Conservation (phyloP, 495 filamentous ascomycete species). For the Penicillium longicatenatum region DNA sequence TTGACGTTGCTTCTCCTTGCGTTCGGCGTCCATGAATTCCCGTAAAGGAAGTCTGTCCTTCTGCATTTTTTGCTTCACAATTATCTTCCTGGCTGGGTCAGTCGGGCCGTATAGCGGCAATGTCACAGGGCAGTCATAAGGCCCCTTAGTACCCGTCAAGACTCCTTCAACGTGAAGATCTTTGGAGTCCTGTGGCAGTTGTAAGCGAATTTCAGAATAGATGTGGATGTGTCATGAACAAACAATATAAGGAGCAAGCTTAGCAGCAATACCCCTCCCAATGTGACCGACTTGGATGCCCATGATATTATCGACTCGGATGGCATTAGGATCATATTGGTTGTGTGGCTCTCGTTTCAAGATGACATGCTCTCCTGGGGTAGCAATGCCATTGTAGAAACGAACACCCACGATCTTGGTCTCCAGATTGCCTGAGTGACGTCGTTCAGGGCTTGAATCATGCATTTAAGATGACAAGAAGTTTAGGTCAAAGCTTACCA, state of each 20-base stretch:
- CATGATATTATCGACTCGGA: slow-evolving; percentile 79
- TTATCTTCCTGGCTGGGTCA: slow-evolving; percentile 48
- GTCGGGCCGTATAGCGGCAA: slow-evolving; percentile 68
- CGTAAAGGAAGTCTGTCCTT: slow-evolving; percentile 58
- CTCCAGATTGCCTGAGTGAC: slow-evolving; percentile 37
- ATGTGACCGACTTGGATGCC: slow-evolving; percentile 81
- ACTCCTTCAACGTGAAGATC: slow-evolving; percentile 65
- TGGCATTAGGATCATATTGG: slow-evolving; percentile 74
- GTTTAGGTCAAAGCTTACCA: slow-evolving; percentile 32
- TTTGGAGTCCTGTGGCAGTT: slow-evolving; percentile 48
- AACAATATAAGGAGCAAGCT: slow-evolving; percentile 75
- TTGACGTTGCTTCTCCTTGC: slow-evolving; percentile 29
- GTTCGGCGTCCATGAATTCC: slow-evolving; percentile 38
- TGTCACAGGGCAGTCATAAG: slow-evolving; percentile 70
- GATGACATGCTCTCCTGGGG: slow-evolving; percentile 69
- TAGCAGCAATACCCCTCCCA: slow-evolving; percentile 61
- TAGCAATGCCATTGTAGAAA: slow-evolving; percentile 75
- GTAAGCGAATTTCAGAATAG: slow-evolving; percentile 2
- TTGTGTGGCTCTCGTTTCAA: slow-evolving; percentile 71
- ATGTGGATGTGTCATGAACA: not conserved
- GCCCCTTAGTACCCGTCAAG: slow-evolving; percentile 61
- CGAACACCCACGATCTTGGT: slow-evolving; percentile 79
- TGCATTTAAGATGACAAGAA: not conserved
- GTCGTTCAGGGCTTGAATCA: not conserved
- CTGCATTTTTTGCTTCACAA: slow-evolving; percentile 63